Evolutionary conservation across 768 basidiomycete species (phyloP).

Genomic region (Russula abietina): DNA sequence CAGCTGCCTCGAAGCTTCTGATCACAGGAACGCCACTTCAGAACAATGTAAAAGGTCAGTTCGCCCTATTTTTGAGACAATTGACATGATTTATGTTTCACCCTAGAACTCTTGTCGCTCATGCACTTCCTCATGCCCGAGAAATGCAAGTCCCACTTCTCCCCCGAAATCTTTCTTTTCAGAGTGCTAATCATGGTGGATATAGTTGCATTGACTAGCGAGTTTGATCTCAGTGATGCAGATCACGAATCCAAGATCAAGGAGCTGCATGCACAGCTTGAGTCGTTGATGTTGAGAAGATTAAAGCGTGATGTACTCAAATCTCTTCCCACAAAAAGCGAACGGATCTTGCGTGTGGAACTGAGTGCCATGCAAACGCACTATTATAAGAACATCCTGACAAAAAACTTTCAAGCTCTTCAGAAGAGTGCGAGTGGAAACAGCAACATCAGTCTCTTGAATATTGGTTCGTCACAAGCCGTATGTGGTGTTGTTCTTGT

Average conservation of each 20-base stretch:
- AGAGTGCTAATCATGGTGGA: slow-evolving; percentile 13
- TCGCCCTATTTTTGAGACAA: not conserved
- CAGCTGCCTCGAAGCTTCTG: slow-evolving; percentile 85
- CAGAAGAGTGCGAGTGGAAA: slow-evolving; percentile 85
- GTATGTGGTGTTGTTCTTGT: not conserved
- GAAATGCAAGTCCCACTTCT: slow-evolving; percentile 57
- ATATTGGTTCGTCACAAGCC: slow-evolving; percentile 58
- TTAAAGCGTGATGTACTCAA: slow-evolving; percentile 96
- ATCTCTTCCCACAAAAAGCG: slow-evolving; percentile 94
- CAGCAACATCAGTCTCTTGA: slow-evolving; percentile 90
- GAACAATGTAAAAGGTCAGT: slow-evolving; percentile 94
- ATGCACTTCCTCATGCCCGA: slow-evolving; percentile 99
- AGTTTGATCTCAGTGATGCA: slow-evolving; percentile 89
- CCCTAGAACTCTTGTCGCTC: slow-evolving; percentile 80
- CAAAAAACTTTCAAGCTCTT: slow-evolving; percentile 93
- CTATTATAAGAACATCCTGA: slow-evolving; percentile 98
- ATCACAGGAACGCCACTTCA: slow-evolving; percentile 98
- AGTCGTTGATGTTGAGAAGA: slow-evolving; percentile 89
- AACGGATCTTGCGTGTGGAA: slow-evolving; percentile 94
- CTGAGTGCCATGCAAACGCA: slow-evolving; percentile 95
- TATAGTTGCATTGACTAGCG: slow-evolving; percentile 83
- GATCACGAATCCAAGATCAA: slow-evolving; percentile 95
- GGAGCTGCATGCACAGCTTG: slow-evolving; percentile 88
- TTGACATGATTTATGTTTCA: slow-evolving; percentile 19
- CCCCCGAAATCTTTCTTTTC: not conserved